A percentile compares a stretch with the other conserved stretches of the same genome.
Conservation (phyloP, 208 protist genomes). For the Crithidia thermophila region DNA sequence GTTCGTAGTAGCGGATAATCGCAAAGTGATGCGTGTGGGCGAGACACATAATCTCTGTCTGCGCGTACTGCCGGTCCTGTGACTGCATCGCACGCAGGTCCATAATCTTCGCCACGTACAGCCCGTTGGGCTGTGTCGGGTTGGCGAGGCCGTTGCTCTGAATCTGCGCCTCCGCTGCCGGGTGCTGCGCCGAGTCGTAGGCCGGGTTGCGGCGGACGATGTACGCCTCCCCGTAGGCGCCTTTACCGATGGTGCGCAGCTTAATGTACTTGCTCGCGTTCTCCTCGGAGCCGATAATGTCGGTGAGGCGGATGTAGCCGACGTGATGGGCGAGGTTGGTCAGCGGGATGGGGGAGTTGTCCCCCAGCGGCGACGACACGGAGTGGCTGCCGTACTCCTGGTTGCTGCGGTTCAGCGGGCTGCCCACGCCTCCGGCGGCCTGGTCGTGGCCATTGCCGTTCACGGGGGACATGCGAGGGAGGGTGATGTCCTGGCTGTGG, state of each 20-base stretch:
- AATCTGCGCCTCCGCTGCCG: slow-evolving; percentile 35
- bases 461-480: background rate
- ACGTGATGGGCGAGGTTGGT: slow-evolving; percentile 3
- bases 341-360: slow-evolving; percentile 26
- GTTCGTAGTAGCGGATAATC: slow-evolving; percentile 83
- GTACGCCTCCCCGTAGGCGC: slow-evolving; percentile 90
- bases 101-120: slow-evolving; percentile 89
- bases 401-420: background rate
- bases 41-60: slow-evolving; percentile 91
- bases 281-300: slow-evolving; percentile 32
- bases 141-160: slow-evolving; percentile 31
- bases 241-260: slow-evolving; percentile 81
- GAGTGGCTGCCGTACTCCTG: background rate
- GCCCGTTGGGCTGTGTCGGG: slow-evolving; percentile 34
- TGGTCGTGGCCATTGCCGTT: background rate
- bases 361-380: background rate
- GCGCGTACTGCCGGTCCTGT: slow-evolving; percentile 68
- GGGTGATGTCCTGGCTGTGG: slow-evolving; percentile 1
- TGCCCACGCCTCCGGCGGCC: background rate
- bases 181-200: slow-evolving; percentile 37
- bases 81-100: slow-evolving; percentile 71
- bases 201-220: slow-evolving; percentile 69
- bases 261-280: slow-evolving; percentile 62
- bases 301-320: slow-evolving; percentile 32
- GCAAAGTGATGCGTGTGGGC: slow-evolving; percentile 82